Base-by-base conservation (phyloP, 768 basidiomycete genomes). In the Sporobolomyces roseus region DNA sequence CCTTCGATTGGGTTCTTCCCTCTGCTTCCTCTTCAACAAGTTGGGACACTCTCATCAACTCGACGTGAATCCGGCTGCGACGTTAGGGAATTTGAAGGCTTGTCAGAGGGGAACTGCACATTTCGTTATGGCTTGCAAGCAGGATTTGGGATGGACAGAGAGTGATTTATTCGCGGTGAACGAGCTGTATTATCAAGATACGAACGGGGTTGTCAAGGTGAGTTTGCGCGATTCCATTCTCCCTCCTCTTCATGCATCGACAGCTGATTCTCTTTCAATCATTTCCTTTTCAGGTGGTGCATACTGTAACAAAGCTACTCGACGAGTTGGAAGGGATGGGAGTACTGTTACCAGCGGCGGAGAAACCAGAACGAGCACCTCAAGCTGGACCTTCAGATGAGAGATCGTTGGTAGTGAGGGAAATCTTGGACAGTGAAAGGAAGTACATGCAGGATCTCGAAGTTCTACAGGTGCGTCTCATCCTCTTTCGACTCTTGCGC, bases 391-490 rank as follows among this genome's bases (percentile, higher is more conserved):
- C 63, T 46, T 64, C 61, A 9, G 74, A 75, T 52, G 71, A 72
- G 12, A 55, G 76, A 17, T 68, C 63, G 14, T 56, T 74, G 27
- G 69, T 77, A 50, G 84, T 93, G 65, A 85, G 85, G 77, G 96
- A 99, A 80, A 86, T 98, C 76, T 86, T 99, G 49, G 89, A 91
- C 79, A 94, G 91, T 2, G 96, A 99, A 79, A 87, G 94, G 71
- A 96, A 94, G 81, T 98, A 93, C 79, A 94, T 99, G 23, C 90
- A 93, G 79, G 94, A 98, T 80, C 82, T 99, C 66, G 96, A 99
- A 79, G 87, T 92, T 74, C 88, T 99, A 85, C 96, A 96, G 86
- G 93, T 91, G 72, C 74, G 87, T n/a, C n/a, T n/a, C n/a, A n/a
- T 77, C 13, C 59, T 55, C 53, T 33, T 17, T 35, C 27, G 4